These are phyloP conservation scores for Sanghuangporus sanghuang DNA, from an alignment of 1,284 basidiomycete species.

Conservation along the genomic window DNA sequence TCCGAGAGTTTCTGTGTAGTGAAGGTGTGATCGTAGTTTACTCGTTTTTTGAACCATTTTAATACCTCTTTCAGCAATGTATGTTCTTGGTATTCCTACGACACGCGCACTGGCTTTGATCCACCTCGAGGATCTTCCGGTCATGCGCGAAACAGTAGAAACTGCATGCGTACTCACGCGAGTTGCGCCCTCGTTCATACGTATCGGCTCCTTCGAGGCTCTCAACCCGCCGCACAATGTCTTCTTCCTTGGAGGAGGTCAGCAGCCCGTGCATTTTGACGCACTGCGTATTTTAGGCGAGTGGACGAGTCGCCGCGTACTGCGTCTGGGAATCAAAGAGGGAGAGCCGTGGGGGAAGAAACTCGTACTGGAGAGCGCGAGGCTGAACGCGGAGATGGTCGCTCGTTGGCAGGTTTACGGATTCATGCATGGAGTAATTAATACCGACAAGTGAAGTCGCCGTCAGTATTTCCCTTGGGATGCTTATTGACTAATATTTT, in stretches of 20 bases:
- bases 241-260: slow-evolving; percentile 69
- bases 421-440: slow-evolving; percentile 94
- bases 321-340: slow-evolving; percentile 41
- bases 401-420: slow-evolving; percentile 94
- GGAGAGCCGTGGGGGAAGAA: slow-evolving; percentile 62
- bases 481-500: slow-evolving; percentile 16
- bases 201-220: slow-evolving; percentile 90
- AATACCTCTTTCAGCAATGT: slow-evolving; percentile 58
- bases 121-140: slow-evolving; percentile 69
- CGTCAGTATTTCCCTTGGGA: neutral
- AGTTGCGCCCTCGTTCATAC: slow-evolving; percentile 85
- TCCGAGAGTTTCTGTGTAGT: slow-evolving; percentile 86
- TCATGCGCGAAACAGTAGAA: slow-evolving; percentile 78
- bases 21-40: slow-evolving; percentile 52
- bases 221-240: slow-evolving; percentile 67
- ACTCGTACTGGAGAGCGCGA: slow-evolving; percentile 73
- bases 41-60: neutral
- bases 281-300: slow-evolving; percentile 68
- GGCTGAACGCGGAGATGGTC: slow-evolving; percentile 85
- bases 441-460: slow-evolving; percentile 80
- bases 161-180: slow-evolving; percentile 79
- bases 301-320: slow-evolving; percentile 58
- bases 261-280: slow-evolving; percentile 72
- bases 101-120: slow-evolving; percentile 84
- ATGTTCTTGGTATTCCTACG: slow-evolving; percentile 84